A percentile compares a stretch with the other conserved stretches of the same genome.
phyloP scores from a whole-genome alignment of 805 yeast species.

The Saccharomyces paradoxus region DNA sequence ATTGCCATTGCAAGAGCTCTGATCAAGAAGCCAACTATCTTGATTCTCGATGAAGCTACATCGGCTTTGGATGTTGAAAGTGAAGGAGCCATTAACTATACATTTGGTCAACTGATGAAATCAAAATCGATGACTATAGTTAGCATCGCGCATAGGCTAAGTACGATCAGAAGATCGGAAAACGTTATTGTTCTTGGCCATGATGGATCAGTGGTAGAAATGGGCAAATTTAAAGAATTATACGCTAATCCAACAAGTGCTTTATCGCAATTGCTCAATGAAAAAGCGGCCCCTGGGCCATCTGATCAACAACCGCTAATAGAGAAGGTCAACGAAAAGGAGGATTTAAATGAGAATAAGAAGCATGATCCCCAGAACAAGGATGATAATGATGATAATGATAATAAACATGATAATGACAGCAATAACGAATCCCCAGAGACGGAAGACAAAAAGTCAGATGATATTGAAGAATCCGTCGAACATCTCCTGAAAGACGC shows the following conservation, averaged over 20 bases:
- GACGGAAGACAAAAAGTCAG: neutral
- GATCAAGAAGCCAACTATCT: conserved; percentile 62
- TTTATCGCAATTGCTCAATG: conserved; percentile 33
- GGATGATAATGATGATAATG: neutral
- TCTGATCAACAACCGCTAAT: neutral
- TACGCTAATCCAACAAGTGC: conserved; percentile 39
- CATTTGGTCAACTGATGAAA: conserved; percentile 55
- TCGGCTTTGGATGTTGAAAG: conserved; percentile 76
- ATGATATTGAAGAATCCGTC: conserved; percentile 9
- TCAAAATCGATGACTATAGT: conserved; percentile 66
- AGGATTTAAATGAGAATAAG: neutral
- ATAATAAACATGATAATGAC: neutral
- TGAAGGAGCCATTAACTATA: conserved; percentile 69
- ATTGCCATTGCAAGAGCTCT: conserved; percentile 82
- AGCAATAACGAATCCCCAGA: neutral
- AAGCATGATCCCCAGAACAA: neutral
- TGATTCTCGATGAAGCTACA: conserved; percentile 81
- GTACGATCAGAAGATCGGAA: conserved; percentile 83
- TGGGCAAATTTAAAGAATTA: conserved; percentile 54
- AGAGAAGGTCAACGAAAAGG: neutral
- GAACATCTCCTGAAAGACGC: conserved; percentile 19
- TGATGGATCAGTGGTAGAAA: conserved; percentile 75
- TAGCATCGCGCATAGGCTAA: conserved; percentile 86
- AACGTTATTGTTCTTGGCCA: conserved; percentile 74
- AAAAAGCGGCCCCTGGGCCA: conserved; percentile 20